phyloP scores from a whole-genome alignment of 768 basidiomycete species.

The Rhizopogon vesiculosus region DNA sequence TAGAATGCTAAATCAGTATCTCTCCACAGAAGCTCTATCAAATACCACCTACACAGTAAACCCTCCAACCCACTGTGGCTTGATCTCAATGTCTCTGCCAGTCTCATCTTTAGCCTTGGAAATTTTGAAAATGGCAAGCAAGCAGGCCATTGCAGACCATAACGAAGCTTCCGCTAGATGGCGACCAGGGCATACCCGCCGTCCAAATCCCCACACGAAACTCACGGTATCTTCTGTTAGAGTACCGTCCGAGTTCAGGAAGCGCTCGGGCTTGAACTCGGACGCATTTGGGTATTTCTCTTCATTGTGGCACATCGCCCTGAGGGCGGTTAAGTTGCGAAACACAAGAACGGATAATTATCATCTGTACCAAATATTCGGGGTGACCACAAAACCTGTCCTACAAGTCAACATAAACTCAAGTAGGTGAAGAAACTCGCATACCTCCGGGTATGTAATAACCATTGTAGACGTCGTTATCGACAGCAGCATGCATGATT shows the following conservation, averaged over 20 bases:
- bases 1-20: neutral
- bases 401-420: neutral
- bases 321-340: slow-evolving; percentile 6
- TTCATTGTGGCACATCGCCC: slow-evolving; percentile 31
- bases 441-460: slow-evolving; percentile 48
- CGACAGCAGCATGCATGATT: slow-evolving; percentile 22
- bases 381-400: slow-evolving; percentile 1
- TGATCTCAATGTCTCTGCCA: slow-evolving; percentile 15
- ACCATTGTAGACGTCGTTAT: slow-evolving; percentile 35
- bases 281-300: slow-evolving; percentile 30
- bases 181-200: slow-evolving; percentile 26
- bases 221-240: slow-evolving; percentile 10
- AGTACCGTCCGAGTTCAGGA: slow-evolving; percentile 23
- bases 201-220: slow-evolving; percentile 22
- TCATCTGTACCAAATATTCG: slow-evolving; percentile 4
- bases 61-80: slow-evolving; percentile 5
- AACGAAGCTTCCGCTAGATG: slow-evolving; percentile 20
- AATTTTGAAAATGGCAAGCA: slow-evolving; percentile 15
- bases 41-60: slow-evolving; percentile 10
- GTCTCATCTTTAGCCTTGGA: slow-evolving; percentile 12
- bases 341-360: neutral
- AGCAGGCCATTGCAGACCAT: slow-evolving; percentile 16
- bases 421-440: neutral
- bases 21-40: neutral
- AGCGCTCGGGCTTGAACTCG: slow-evolving; percentile 36